Conservation (phyloP, 78 protist genomes). For the Paulinella micropora region DNA sequence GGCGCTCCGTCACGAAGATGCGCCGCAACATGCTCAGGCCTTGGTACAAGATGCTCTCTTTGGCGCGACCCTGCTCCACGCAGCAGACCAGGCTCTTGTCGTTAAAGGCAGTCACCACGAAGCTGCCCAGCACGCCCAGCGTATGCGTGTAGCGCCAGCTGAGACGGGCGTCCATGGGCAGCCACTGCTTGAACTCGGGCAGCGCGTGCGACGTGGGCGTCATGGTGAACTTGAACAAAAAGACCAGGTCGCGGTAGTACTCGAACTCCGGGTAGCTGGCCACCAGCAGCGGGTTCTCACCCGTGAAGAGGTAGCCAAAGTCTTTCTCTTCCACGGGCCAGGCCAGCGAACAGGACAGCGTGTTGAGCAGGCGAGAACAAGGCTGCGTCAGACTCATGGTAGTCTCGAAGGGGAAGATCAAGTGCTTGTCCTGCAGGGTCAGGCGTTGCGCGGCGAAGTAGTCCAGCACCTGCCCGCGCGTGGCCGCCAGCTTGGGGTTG, state of each 20-base stretch:
- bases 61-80: neutral
- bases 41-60: neutral
- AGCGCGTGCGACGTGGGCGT: constrained; percentile 16
- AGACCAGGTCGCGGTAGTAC: constrained; percentile 27
- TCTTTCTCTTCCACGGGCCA: neutral
- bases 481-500: neutral
- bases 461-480: constrained; percentile 10
- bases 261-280: constrained; percentile 4
- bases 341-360: neutral
- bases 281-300: neutral
- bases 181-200: constrained; percentile 7
- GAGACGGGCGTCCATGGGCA: neutral
- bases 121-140: neutral
- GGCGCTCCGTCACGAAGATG: neutral
- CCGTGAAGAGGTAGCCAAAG: neutral
- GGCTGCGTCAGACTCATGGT: neutral
- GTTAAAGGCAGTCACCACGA: neutral
- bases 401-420: constrained; percentile 2
- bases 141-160: constrained; percentile 20
- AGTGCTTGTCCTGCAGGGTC: neutral
- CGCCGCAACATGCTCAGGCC: neutral
- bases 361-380: neutral
- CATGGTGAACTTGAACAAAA: constrained; percentile 8
- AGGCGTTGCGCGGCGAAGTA: constrained; percentile 3
- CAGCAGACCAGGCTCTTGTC: neutral